Evolutionary conservation across 495 filamentous ascomycete genomes (phyloP).

Genomic region (Hypoxylon lienhwacheense): DNA sequence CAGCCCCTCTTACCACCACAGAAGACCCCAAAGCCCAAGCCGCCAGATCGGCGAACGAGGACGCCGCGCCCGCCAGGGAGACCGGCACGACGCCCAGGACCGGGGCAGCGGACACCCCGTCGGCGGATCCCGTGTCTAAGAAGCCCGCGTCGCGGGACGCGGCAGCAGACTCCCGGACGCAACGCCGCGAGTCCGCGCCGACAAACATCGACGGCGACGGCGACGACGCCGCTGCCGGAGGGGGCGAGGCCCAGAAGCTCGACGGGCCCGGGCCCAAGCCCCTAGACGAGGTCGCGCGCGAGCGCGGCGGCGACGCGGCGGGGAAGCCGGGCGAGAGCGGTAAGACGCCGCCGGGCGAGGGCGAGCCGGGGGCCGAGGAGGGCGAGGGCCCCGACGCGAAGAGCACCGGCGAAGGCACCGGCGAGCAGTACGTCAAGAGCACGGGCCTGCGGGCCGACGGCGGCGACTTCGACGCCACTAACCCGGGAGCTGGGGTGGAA

Average conservation of each 20-base stretch:
- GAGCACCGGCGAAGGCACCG: constrained; percentile 51
- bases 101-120: constrained; percentile 29
- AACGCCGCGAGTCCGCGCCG: constrained; percentile 34
- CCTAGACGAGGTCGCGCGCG: constrained; percentile 43
- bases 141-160: constrained; percentile 36
- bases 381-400: constrained; percentile 40
- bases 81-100: constrained; percentile 26
- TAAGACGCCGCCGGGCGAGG: neutral
- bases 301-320: constrained; percentile 49
- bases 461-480: constrained; percentile 60
- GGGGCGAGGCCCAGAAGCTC: constrained; percentile 39
- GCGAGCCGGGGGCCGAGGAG: constrained; percentile 22
- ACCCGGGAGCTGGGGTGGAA: constrained; percentile 64
- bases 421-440: constrained; percentile 57
- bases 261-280: constrained; percentile 49
- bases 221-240: constrained; percentile 32
- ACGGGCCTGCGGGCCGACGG: constrained; percentile 57
- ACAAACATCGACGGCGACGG: constrained; percentile 40
- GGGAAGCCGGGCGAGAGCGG: constrained; percentile 1
- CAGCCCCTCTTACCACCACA: neutral
- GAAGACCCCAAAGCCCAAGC: constrained; percentile 23
- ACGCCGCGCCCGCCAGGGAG: constrained; percentile 29
- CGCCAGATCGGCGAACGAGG: constrained; percentile 14
- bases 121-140: constrained; percentile 28
- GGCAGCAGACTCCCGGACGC: constrained; percentile 39